Evolutionary conservation across 352 stramenopile species (phyloP), one percentile per base, ranked within the genome.

Genomic region (Phytophthora hibernalis): DNA sequence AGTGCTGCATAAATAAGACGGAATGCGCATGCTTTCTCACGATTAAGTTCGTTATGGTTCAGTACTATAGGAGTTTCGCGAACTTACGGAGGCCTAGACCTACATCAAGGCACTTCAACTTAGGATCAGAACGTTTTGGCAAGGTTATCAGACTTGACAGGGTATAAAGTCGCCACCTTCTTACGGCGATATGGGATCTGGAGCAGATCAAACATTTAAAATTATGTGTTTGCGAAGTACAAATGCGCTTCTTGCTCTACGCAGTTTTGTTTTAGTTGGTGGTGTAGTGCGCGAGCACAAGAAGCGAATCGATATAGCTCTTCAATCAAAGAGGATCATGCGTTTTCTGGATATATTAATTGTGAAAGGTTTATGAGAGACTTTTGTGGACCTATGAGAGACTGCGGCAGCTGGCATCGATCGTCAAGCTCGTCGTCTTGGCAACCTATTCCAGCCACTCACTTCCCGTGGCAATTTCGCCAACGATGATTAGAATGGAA

Each of bases 321-420:
- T 30, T 7, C 24, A 12, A 24, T 48, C 12, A 18, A 1, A 50
- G 24, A 40, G 21, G 35, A 42, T 1, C 42, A 42, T 49, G 22
- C 12, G 2, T 1, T 43, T 50, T 6, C 35, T 24, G 31, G 10
- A 59, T 7, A n/a, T 62, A 68, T 68, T 16, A 30, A 38, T 47
- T 56, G 4, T 43, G 59, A 12, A 10, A 68, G 57, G 47, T 65
- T 65, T 51, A 47, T 57, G 50, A 57, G 38, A 60, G 53, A 49
- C 38, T 61, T 33, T 52, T 40, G 35, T 6, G 47, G 53, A 61
- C 57, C 57, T 65, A 63, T 68, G 61, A 68, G 52, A 68, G 64
- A 72, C 64, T 28, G 24, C 54, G n/a, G n/a, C 61, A 70, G 54
- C 45, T 65, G 61, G 38, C 24, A 3, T n/a, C 35, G 21, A 57